Evolutionary conservation across 2,329 filamentous ascomycete species (phyloP).

Genomic region (Aspergillus melleus): DNA sequence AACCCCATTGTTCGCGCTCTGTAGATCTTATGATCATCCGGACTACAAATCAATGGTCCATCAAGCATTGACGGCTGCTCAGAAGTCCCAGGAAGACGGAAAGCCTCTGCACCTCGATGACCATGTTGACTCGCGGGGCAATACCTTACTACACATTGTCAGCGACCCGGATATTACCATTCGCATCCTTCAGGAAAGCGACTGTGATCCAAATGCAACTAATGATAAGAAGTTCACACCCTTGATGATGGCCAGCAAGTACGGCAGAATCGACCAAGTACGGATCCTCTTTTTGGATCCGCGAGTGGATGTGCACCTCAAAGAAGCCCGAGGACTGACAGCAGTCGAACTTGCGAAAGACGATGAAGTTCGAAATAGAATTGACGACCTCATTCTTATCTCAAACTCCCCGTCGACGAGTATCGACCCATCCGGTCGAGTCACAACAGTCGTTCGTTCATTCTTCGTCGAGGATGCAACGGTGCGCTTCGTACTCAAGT

Average conservation of each 20-base stretch:
- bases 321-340: conserved; percentile 83
- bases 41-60: conserved; percentile 87
- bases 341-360: conserved; percentile 97
- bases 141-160: conserved; percentile 93
- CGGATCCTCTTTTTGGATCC: conserved; percentile 82
- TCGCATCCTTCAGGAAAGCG: conserved; percentile 76
- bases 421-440: conserved; percentile 72
- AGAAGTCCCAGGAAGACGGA: conserved; percentile 71
- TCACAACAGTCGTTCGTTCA: conserved; percentile 88
- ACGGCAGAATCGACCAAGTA: conserved; percentile 91
- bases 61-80: conserved; percentile 73
- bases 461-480: conserved; percentile 98
- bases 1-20: conserved; percentile 94
- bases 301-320: conserved; percentile 79
- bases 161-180: conserved; percentile 77
- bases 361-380: conserved; percentile 93
- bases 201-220: conserved; percentile 92
- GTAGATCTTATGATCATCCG: conserved; percentile 89
- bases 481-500: conserved; percentile 89
- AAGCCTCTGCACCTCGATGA: conserved; percentile 85
- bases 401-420: conserved; percentile 56
- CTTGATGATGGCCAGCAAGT: conserved; percentile 98
- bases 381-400: conserved; percentile 89
- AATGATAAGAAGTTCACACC: conserved; percentile 96
- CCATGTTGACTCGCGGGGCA: conserved; percentile 88